Evolutionary conservation across 345 rosid species (phyloP).

Genomic region (Chamaenerion angustifolium): DNA sequence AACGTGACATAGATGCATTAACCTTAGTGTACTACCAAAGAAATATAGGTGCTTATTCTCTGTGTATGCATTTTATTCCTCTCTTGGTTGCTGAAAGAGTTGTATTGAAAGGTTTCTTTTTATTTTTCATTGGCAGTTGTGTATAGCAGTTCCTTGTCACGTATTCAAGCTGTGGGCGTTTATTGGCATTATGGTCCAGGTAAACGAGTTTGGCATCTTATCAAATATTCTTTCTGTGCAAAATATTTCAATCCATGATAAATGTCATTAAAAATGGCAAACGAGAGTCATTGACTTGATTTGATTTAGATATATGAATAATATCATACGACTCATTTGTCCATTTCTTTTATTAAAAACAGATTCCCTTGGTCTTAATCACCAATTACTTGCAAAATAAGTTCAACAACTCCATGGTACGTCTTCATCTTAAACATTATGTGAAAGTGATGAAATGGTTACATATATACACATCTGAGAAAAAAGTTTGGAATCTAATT

Average conservation of each 20-base stretch:
- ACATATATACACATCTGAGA: too few species aligned
- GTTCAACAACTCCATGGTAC: slow-evolving; percentile 75
- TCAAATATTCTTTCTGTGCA: neutral
- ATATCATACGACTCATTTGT: neutral
- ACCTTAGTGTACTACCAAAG: too few species aligned
- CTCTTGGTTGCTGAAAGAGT: too few species aligned
- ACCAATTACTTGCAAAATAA: slow-evolving; percentile 66
- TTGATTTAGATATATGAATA: too few species aligned
- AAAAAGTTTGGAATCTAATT: neutral
- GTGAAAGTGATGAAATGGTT: neutral
- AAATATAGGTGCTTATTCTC: too few species aligned
- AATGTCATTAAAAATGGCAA: neutral
- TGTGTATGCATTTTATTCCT: too few species aligned
- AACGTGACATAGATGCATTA: too few species aligned
- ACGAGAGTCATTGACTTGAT: neutral
- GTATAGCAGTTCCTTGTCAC: slow-evolving; percentile 94
- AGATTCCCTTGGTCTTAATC: slow-evolving; percentile 83
- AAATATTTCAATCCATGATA: neutral
- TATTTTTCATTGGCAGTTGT: slow-evolving; percentile 31
- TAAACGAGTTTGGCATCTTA: slow-evolving; percentile 8
- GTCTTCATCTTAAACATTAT: slow-evolving; percentile 2
- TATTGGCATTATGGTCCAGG: slow-evolving; percentile 95
- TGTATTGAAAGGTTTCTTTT: neutral
- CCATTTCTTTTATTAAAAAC: slow-evolving; percentile 4
- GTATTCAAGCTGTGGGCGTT: slow-evolving; percentile 92